Evolutionary conservation across 345 rosid genomes (phyloP), one percentile per base, ranked within the genome.

Genomic region (Rhizophora mangle): DNA sequence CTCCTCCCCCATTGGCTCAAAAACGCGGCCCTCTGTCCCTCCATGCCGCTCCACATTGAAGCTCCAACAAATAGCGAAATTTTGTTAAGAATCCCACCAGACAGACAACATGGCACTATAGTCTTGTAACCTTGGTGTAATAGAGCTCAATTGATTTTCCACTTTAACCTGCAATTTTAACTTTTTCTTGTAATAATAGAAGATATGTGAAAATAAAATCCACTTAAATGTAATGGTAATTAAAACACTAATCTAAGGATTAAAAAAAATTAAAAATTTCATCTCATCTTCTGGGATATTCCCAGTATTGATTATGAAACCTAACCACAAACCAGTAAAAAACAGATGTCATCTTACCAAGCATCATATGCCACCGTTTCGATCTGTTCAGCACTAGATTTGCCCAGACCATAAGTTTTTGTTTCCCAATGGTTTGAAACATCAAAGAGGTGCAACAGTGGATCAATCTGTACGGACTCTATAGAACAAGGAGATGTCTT

Each of bases 211-310:
- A 69, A 36, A 4, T 43, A 20, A 47, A 21, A 22, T 47, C 60
- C 73, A 82, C 51, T 68, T 74, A 58, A 63, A 47, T 58, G 63
- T 62, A 72, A 73, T 29, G 15, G 18, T 3, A 15, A 43, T 43
- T 43, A 15, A 31, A 68, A 21, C 20, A 65, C 15, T 30, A 43
- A 51, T 67, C 60, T 64, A 34, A 51, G 11, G 75, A 74, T 71
- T 24, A 24, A 71, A 75, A 70, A 73, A 76, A 78, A 18, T 34
- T 68, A 21, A 36, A n/a, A 43, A 43, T 43, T 60, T 60, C 49
- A 34, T 59, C 72, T 57, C 63, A 29, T 56, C 63, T 67, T 43
- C 69, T 5, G 51, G 74, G 69, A 63, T 74, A 54, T 49, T 46
- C 36, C 51, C n/a, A 26, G 72, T 20, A 4, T 22, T 21, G 32